These are phyloP conservation scores for Strombidium stylifer DNA, from an alignment of 73 alveolate genomes.

Conservation along the genomic window DNA sequence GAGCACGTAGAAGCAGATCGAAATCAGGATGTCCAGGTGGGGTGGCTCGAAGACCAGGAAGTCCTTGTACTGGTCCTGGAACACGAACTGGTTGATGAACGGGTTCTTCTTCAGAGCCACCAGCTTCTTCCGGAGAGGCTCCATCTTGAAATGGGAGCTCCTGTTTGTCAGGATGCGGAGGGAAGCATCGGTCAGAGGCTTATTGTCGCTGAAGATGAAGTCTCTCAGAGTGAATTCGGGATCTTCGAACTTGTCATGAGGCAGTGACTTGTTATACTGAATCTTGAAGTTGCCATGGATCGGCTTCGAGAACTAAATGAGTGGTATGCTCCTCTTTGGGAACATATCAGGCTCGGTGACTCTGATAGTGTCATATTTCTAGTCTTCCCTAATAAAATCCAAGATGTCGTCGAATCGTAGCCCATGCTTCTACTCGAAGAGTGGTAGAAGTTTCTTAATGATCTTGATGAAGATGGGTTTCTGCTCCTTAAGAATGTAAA, in stretches of 20 bases:
- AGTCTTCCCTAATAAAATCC: slow-evolving; percentile 7
- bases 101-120: slow-evolving; percentile 4
- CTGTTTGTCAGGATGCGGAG: slow-evolving; percentile 7
- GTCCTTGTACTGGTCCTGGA: slow-evolving; percentile 37
- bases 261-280: background rate
- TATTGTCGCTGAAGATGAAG: background rate
- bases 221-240: background rate
- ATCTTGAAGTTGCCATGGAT: slow-evolving; percentile 5
- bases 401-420: slow-evolving; percentile 8
- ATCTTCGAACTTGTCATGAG: background rate
- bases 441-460: slow-evolving; percentile 3
- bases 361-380: slow-evolving; percentile 22
- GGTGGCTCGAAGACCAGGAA: slow-evolving; percentile 32
- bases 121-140: background rate
- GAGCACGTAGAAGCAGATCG: slow-evolving; percentile 19
- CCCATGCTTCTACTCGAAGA: slow-evolving; percentile 17
- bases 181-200: background rate
- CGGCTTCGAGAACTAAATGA: slow-evolving; percentile 35
- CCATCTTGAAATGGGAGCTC: slow-evolving; percentile 10
- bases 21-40: slow-evolving; percentile 1
- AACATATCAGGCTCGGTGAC: slow-evolving; percentile 46
- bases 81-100: background rate
- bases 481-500: slow-evolving; percentile 51
- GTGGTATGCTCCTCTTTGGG: slow-evolving; percentile 5
- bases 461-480: slow-evolving; percentile 30